These are phyloP conservation scores for Saccharomyces hybrid DNA, from an alignment of 1,139 yeast species.

Conservation along the genomic window DNA sequence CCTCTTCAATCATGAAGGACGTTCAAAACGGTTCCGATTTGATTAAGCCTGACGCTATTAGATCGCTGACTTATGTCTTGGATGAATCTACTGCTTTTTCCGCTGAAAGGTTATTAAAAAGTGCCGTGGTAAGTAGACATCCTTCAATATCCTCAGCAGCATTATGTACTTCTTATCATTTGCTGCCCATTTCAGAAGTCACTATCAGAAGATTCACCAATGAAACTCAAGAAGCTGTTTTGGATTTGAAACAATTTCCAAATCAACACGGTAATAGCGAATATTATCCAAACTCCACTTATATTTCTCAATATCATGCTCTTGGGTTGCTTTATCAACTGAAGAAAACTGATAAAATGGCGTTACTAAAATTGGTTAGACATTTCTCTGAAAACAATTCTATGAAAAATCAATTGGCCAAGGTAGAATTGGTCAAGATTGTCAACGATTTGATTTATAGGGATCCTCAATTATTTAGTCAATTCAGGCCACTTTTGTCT, in stretches of 20 bases:
- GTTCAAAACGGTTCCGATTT: conserved; percentile 82
- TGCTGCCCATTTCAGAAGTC: conserved; percentile 82
- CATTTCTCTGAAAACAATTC: conserved; percentile 59
- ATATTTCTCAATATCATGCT: conserved; percentile 92
- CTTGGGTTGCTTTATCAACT: conserved; percentile 82
- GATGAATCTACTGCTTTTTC: conserved; percentile 92
- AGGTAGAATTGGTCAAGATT: conserved; percentile 78
- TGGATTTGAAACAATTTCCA: conserved; percentile 59
- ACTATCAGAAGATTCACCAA: conserved; percentile 90
- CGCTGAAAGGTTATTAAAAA: conserved; percentile 86
- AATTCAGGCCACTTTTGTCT: conserved; percentile 58
- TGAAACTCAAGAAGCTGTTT: conserved; percentile 85
- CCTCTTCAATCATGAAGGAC: conserved; percentile 96
- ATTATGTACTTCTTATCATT: conserved; percentile 79
- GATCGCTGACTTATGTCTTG: conserved; percentile 82
- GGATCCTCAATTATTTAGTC: conserved; percentile 26
- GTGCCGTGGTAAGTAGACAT: conserved; percentile 85
- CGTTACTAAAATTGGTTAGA: conserved; percentile 82
- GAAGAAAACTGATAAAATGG: conserved; percentile 90
- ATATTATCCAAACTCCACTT: conserved; percentile 55
- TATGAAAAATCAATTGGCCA: conserved; percentile 66
- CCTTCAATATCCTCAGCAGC: conserved; percentile 92
- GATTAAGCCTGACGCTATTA: conserved; percentile 89
- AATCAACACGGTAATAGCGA: conserved; percentile 32
- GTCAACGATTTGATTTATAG: conserved; percentile 55